These are phyloP conservation scores for Phytophthora crassamura DNA, from an alignment of 352 stramenopile genomes.

Conservation along the genomic window DNA sequence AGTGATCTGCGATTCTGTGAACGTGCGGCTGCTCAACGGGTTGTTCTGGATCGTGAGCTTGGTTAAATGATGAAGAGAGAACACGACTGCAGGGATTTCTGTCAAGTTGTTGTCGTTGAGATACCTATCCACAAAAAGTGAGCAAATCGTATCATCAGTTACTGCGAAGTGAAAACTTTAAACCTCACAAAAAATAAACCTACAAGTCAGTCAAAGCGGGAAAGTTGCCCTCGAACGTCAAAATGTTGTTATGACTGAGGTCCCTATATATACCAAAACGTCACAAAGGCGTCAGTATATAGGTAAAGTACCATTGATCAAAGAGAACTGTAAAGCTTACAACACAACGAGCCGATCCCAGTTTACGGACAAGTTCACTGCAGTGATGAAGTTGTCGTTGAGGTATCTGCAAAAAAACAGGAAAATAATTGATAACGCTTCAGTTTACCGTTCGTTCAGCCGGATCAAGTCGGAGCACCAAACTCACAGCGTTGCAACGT, in stretches of 20 bases:
- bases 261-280: slow-evolving; percentile 17
- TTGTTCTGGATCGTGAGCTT: slow-evolving; percentile 26
- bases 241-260: slow-evolving; percentile 20
- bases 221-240: slow-evolving; percentile 30
- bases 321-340: slow-evolving; percentile 13
- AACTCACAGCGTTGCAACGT: slow-evolving; percentile 20
- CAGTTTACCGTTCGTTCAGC: background rate
- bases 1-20: slow-evolving; percentile 23
- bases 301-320: background rate
- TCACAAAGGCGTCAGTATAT: background rate
- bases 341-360: slow-evolving; percentile 22
- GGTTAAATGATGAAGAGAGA: slow-evolving; percentile 22
- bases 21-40: slow-evolving; percentile 15
- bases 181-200: background rate
- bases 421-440: background rate
- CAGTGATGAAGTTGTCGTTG: slow-evolving; percentile 26
- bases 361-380: slow-evolving; percentile 11
- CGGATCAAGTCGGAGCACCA: background rate
- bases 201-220: slow-evolving; percentile 22
- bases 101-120: slow-evolving; percentile 26
- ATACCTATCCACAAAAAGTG: slow-evolving; percentile 14
- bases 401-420: slow-evolving; percentile 13
- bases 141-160: background rate
- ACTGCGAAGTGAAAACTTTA: background rate
- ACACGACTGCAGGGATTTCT: slow-evolving; percentile 26